A percentile compares a stretch with the other conserved stretches of the same genome.
These are phyloP conservation scores for Orobanche coerulescens DNA, from an alignment of 257 asterid genomes.

Conservation along the genomic window DNA sequence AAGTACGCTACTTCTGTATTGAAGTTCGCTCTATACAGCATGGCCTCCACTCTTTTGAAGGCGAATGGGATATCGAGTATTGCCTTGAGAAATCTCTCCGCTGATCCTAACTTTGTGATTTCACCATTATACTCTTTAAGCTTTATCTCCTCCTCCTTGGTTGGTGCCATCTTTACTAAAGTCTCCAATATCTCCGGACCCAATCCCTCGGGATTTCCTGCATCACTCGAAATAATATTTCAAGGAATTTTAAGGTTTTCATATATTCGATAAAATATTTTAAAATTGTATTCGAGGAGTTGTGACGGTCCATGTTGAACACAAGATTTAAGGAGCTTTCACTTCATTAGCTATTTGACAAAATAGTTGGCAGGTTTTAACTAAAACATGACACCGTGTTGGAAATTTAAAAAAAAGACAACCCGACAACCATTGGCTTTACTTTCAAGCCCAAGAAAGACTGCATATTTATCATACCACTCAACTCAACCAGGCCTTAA, in stretches of 20 bases:
- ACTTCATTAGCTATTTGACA: no score
- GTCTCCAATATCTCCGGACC: constrained; percentile 96
- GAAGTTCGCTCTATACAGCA: constrained; percentile 92
- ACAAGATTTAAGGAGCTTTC: background rate
- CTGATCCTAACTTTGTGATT: constrained; percentile 66
- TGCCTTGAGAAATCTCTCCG: constrained; percentile 84
- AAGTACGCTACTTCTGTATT: constrained; percentile 76
- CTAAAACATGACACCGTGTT: no score
- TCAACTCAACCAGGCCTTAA: no score
- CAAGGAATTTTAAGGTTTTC: background rate
- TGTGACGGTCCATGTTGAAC: background rate
- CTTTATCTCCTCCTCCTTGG: constrained; percentile 94
- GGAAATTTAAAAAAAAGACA: no score
- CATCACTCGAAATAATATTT: constrained; percentile 8
- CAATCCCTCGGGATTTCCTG: constrained; percentile 89
- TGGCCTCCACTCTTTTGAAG: constrained; percentile 83
- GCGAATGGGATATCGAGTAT: constrained; percentile 87
- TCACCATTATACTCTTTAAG: constrained; percentile 69
- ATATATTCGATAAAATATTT: background rate
- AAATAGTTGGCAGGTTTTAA: no score
- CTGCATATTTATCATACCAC: background rate
- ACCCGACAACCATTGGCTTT: background rate
- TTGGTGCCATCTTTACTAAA: constrained; percentile 96
- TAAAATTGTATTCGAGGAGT: background rate
- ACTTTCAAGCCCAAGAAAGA: constrained; percentile 2